Evolutionary conservation across 371 early-diverging fungal species (phyloP), one percentile per base, ranked within the genome.

Genomic region (Sporodiniella umbellata): DNA sequence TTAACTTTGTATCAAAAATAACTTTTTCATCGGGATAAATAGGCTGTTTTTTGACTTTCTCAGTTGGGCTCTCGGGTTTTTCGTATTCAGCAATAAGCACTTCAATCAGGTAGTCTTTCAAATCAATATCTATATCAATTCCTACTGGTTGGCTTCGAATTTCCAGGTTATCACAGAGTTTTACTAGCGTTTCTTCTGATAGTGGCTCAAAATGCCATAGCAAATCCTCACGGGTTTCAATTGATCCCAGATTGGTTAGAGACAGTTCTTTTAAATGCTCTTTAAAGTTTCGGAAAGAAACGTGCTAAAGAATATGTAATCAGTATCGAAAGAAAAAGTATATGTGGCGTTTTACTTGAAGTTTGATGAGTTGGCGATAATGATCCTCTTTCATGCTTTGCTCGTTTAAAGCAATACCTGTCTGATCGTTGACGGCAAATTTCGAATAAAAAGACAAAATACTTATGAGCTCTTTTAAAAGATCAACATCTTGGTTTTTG

Each of bases 381-480:
- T 86, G 85, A 3, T 60, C 53, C 37, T 83, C 76, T 0, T 77
- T 78, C 65, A 85, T 82, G 30, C 90, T 87, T 1, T 74, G 67
- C 10, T 77, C 80, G 0, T 84, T 75, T 28, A 95, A 68, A 2
- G 90, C 80, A 30, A 68, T 56, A 25, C 98, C 96, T 3, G 90
- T 89, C 23, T 84, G 78, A 45, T 92, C 90, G 54, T 90, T 85
- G 31, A 97, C 85, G 35, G 89, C 89, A 53, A 94, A 94, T 33
- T 81, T 69, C 5, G 84, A 66, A 58, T 87, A 89, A 40, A 78
- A 86, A 8, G 76, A 64, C 22, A 95, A 75, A 49, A 68, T 75
- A 7, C 75, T 78, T 42, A 89, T 54, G 26, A 93, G 63, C 25
- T 80, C 78, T 15, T 72, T 72, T 45, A 92, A 80, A 10, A 81